Evolutionary conservation across 2,329 filamentous ascomycete genomes (phyloP).

Genomic region (Xylariales sp.): DNA sequence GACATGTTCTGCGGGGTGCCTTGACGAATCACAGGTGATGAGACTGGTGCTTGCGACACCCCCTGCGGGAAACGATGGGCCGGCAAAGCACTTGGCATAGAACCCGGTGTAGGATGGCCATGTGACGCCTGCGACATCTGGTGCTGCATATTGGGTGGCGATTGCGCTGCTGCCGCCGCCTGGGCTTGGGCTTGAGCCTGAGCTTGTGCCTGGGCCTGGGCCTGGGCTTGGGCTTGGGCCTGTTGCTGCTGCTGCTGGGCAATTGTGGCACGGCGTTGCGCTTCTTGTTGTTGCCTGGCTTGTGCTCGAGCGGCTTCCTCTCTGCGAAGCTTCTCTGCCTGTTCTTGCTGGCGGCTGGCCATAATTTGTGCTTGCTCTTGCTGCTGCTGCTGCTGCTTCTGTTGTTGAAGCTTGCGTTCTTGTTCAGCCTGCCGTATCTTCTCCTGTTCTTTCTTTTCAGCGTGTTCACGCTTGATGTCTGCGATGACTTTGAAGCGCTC

Average conservation of each 20-base stretch:
- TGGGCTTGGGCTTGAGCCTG: constrained; percentile 21
- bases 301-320: constrained; percentile 23
- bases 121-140: constrained; percentile 36
- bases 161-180: constrained; percentile 26
- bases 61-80: constrained; percentile 47
- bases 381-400: constrained; percentile 41
- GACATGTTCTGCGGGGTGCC: constrained; percentile 62
- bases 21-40: constrained; percentile 63
- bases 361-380: constrained; percentile 38
- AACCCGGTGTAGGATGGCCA: constrained; percentile 37
- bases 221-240: constrained; percentile 23
- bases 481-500: constrained; percentile 89
- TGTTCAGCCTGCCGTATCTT: constrained; percentile 63
- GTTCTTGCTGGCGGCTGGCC: constrained; percentile 32
- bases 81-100: constrained; percentile 30
- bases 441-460: constrained; percentile 72
- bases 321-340: constrained; percentile 16
- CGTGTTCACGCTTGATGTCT: constrained; percentile 73
- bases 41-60: constrained; percentile 58
- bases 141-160: constrained; percentile 23
- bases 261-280: constrained; percentile 21
- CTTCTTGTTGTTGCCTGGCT: constrained; percentile 19
- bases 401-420: constrained; percentile 45
- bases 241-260: constrained; percentile 23
- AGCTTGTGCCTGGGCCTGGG: constrained; percentile 20